phyloP scores from a whole-genome alignment of 352 stramenopile genomes.

The Phytophthora sojae region DNA sequence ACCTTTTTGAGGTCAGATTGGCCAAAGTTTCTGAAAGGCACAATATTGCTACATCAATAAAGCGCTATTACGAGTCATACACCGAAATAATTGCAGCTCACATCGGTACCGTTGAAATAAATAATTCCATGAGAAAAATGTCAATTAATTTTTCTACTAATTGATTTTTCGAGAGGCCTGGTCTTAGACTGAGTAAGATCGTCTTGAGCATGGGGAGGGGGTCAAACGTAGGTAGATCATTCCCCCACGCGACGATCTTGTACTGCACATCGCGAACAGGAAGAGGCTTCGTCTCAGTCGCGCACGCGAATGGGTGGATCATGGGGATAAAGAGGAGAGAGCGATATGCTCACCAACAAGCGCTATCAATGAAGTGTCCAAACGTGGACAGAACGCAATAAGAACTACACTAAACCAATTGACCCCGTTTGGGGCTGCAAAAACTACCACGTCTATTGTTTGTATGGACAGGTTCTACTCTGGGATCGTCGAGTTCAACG shows the following conservation, averaged over 20 bases:
- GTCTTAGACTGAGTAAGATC: not conserved
- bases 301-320: not conserved
- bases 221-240: slow-evolving; percentile 9
- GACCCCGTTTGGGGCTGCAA: not conserved
- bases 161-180: too few relatives aligned
- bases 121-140: too few relatives aligned
- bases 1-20: too few relatives aligned
- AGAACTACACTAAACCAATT: not conserved
- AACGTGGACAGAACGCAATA: not conserved
- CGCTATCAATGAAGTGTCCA: not conserved
- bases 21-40: too few relatives aligned
- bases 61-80: too few relatives aligned
- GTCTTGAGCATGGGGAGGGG: slow-evolving; percentile 7
- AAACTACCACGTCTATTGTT: not conserved
- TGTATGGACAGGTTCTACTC: slow-evolving; percentile 3
- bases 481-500: not conserved
- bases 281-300: not conserved
- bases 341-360: not conserved
- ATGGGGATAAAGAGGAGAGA: not conserved
- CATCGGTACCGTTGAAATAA: too few relatives aligned
- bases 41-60: too few relatives aligned
- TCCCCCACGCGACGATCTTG: slow-evolving; percentile 9
- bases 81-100: too few relatives aligned
- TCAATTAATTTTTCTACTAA: too few relatives aligned
- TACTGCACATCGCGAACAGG: not conserved